Base-by-base conservation (phyloP, 768 basidiomycete genomes). In the Rhodosporidiobolus odoratus region DNA sequence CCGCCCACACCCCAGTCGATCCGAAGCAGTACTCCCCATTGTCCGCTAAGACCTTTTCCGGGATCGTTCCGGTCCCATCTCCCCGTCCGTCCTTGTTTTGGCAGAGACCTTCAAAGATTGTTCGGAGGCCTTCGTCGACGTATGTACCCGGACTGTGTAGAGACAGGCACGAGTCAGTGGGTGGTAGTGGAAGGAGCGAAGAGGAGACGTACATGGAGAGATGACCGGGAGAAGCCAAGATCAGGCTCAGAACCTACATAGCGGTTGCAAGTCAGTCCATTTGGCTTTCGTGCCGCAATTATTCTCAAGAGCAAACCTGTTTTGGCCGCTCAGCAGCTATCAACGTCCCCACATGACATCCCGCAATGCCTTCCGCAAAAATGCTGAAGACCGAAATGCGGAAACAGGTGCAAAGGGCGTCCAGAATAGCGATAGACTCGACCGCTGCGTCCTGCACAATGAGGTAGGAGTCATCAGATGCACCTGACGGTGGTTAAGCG, bases 21-120 rank as follows among this genome's bases (percentile, higher is more conserved):
- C 48, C 48, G 23, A 57, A 57, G 56, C 56, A 57, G 56, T 57
- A 57, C 56, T 37, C 56, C 3, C 35, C 34, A 27, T 57, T 57
- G 12, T 57, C 56, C 10, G 35, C 37, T 17, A 57, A 37, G 35
- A 25, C 37, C 16, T 9, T 25, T 13, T 57, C 35, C 10, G 56
- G 56, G 35, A 57, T 57, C 56, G 56, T 57, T 21, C 56, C 56
- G 12, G 35, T 57, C 10, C 56, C 56, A 16, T 57, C 56, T 19
- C 56, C 56, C n/a, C 23, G 12, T 4, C 56, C 56, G 56, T 57
- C 56, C 56, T 57, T 57, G 56, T 57, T 57, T 25, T 37, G 35
- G 56, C 56, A 57, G 35, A 57, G 56, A 8, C 13, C n/a, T 19
- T 19, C 35, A 37, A 57, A 37, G 15, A 57, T 19, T 7, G 16